Evolutionary conservation across 345 rosid genomes (phyloP).

Genomic region (Populus davidiana): DNA sequence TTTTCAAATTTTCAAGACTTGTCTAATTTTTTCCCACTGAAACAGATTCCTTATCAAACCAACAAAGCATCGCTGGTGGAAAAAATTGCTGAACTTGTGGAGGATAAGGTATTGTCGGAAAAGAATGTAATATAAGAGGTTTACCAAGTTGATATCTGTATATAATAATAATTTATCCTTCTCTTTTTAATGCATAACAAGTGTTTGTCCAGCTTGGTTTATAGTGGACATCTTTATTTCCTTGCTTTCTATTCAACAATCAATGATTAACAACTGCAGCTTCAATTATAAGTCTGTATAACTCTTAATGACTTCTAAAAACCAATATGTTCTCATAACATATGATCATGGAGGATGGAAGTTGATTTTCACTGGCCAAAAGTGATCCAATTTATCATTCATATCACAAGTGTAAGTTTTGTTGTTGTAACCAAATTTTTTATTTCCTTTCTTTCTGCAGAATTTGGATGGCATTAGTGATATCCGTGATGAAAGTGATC

Average conservation of each 20-base stretch:
- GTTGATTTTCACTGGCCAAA: too few relatives aligned
- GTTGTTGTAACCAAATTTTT: neutral
- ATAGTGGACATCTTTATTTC: too few relatives aligned
- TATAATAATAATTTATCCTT: neutral
- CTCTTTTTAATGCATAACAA: neutral
- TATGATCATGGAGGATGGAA: too few relatives aligned
- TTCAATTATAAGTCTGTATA: too few relatives aligned
- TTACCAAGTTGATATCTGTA: neutral
- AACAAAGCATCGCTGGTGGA: constrained; percentile 88
- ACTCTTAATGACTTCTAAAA: too few relatives aligned
- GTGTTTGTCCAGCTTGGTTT: too few relatives aligned
- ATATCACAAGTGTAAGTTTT: neutral
- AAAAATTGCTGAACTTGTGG: constrained; percentile 98
- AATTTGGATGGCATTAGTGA: constrained; percentile 86
- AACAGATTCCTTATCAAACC: constrained; percentile 88
- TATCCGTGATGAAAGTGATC: constrained; percentile 97
- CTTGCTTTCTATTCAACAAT: too few relatives aligned
- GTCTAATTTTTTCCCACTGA: constrained; percentile 20
- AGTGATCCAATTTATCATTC: too few relatives aligned
- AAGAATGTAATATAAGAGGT: neutral
- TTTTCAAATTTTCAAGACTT: neutral
- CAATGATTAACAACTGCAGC: too few relatives aligned
- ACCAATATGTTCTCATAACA: too few relatives aligned
- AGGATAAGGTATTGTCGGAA: constrained; percentile 56
- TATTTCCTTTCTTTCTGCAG: constrained; percentile 35